A percentile compares a stretch with the other conserved stretches of the same genome.
These are phyloP conservation scores for Dryas integrifolia DNA, from an alignment of 331 rosid species.

Conservation along the genomic window DNA sequence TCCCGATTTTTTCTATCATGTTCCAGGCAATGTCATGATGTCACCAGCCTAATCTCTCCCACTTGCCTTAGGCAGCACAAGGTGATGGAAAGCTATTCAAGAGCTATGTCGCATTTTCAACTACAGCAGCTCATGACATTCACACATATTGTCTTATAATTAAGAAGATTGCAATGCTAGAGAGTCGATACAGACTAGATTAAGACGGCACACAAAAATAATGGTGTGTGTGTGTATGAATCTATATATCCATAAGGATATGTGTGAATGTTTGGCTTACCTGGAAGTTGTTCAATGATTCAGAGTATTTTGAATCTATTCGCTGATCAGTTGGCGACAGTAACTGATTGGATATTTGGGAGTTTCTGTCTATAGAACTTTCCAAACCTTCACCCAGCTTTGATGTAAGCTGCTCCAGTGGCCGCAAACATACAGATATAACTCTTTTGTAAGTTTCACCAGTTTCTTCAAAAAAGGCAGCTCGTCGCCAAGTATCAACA, in stretches of 20 bases:
- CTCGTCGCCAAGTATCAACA: slow-evolving; percentile 90
- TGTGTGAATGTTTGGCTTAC: slow-evolving; percentile 27
- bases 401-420: slow-evolving; percentile 73
- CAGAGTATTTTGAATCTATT: slow-evolving; percentile 45
- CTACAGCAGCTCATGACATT: not conserved
- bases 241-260: not conserved
- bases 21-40: not conserved
- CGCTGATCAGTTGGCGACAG: slow-evolving; percentile 57
- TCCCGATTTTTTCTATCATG: not conserved
- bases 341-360: slow-evolving; percentile 63
- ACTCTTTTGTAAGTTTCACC: slow-evolving; percentile 91
- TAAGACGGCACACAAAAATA: not conserved
- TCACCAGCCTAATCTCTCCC: not conserved
- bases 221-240: too few species aligned
- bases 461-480: slow-evolving; percentile 94
- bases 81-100: not conserved
- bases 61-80: not conserved
- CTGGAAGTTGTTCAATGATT: slow-evolving; percentile 70
- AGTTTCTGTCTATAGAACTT: slow-evolving; percentile 46
- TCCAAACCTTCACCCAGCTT: slow-evolving; percentile 62
- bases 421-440: slow-evolving; percentile 70
- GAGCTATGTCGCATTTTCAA: not conserved
- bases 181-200: too few species aligned
- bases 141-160: not conserved
- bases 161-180: not conserved